Evolutionary conservation across 768 basidiomycete species (phyloP).

Genomic region (Mycena floridula): DNA sequence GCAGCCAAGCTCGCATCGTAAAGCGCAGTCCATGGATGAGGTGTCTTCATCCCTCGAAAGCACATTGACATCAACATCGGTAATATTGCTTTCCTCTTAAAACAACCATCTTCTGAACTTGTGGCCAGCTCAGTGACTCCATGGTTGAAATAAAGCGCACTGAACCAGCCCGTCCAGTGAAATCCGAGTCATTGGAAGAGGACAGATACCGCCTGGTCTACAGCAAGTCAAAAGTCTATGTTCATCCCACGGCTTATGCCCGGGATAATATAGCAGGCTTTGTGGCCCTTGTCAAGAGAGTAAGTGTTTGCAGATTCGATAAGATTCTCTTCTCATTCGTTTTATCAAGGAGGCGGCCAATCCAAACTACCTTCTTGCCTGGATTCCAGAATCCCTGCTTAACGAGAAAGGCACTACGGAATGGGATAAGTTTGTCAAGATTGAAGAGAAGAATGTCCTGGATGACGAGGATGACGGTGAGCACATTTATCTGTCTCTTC

Average conservation of each 20-base stretch:
- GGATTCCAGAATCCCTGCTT: conserved; percentile 87
- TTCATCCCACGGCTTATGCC: conserved; percentile 89
- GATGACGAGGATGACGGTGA: conserved; percentile 73
- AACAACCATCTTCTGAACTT: background rate
- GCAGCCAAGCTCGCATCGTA: no score
- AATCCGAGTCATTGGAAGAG: conserved; percentile 29
- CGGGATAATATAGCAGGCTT: conserved; percentile 95
- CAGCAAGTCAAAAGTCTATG: conserved; percentile 91
- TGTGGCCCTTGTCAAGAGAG: conserved; percentile 85
- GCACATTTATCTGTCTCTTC: conserved; percentile 14
- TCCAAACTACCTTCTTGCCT: conserved; percentile 78
- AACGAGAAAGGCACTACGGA: conserved; percentile 78
- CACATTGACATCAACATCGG: conserved; percentile 27
- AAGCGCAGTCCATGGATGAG: background rate
- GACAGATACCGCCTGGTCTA: conserved; percentile 75
- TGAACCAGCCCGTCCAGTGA: conserved; percentile 19
- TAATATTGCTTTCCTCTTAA: conserved; percentile 6
- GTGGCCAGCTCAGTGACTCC: conserved; percentile 33
- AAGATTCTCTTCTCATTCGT: conserved; percentile 5
- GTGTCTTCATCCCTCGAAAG: conserved; percentile 34
- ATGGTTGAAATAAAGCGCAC: conserved; percentile 73
- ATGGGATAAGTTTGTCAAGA: conserved; percentile 85
- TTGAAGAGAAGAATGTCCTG: conserved; percentile 57
- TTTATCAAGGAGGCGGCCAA: conserved; percentile 59
- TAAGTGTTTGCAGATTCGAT: conserved; percentile 29